phyloP scores from a whole-genome alignment of 768 basidiomycete species.

The Clitopilus hobsonii region DNA sequence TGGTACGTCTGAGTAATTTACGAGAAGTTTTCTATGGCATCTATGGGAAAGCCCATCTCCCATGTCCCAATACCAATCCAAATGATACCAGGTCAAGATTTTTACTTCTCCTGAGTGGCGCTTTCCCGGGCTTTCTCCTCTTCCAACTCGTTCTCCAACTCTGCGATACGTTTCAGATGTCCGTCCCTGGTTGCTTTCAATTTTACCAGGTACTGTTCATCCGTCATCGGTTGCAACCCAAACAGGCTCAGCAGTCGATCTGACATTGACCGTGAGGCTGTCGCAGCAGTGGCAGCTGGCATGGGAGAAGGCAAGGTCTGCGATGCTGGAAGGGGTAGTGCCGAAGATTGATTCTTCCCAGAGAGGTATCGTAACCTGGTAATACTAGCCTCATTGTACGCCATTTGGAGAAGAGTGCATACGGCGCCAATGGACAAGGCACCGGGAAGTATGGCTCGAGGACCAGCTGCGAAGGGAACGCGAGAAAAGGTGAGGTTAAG shows the following conservation, averaged over 20 bases:
- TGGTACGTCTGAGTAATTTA: neutral
- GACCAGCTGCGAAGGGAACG: conserved; percentile 45
- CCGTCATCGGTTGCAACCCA: conserved; percentile 54
- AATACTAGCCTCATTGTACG: conserved; percentile 65
- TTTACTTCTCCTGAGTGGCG: conserved; percentile 3
- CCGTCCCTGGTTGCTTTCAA: conserved; percentile 53
- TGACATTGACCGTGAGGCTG: conserved; percentile 10
- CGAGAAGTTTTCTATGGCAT: conserved; percentile 1
- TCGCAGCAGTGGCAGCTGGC: neutral
- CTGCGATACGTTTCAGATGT: conserved; percentile 52
- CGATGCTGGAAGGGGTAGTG: conserved; percentile 3
- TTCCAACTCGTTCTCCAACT: conserved; percentile 43
- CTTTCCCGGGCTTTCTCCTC: conserved; percentile 23
- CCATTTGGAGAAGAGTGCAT: conserved; percentile 61
- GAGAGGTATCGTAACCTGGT: conserved; percentile 55
- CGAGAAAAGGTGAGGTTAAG: neutral
- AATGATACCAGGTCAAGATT: conserved; percentile 9
- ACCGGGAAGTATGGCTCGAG: conserved; percentile 51
- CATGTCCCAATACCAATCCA: too few relatives aligned
- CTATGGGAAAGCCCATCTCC: too few relatives aligned
- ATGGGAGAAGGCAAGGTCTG: conserved; percentile 9
- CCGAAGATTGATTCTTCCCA: conserved; percentile 18
- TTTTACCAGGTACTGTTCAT: conserved; percentile 66
- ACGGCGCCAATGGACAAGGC: conserved; percentile 52
- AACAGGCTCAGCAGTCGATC: conserved; percentile 40